Conservation (phyloP, 2,329 filamentous ascomycete genomes). For the Xylariaceae sp. region DNA sequence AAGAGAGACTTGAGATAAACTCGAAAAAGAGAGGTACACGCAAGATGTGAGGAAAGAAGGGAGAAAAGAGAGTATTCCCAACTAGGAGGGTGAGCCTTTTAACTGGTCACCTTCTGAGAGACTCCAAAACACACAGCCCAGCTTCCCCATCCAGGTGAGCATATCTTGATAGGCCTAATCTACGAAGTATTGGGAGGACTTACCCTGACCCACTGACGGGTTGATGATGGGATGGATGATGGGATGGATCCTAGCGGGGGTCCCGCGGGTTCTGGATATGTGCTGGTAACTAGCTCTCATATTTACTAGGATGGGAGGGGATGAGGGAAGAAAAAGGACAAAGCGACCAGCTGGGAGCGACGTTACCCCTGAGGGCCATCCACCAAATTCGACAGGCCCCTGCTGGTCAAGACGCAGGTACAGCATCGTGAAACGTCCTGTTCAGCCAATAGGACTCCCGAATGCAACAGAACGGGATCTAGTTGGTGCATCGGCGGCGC, state of each 20-base stretch:
- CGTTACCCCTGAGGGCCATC: conserved; percentile 35
- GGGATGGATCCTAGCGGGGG: conserved; percentile 12
- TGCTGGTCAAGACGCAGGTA: conserved; percentile 37
- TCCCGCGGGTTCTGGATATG: background rate
- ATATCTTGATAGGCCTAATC: conserved; percentile 20
- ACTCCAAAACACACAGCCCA: conserved; percentile 16
- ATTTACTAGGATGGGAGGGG: conserved; percentile 2
- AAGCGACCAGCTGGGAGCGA: conserved; percentile 17
- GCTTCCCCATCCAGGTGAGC: conserved; percentile 8
- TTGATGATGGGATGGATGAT: conserved; percentile 5
- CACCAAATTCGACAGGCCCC: conserved; percentile 20
- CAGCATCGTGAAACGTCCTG: conserved; percentile 36
- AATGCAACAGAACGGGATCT: conserved; percentile 5
- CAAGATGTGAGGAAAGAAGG: conserved; percentile 31
- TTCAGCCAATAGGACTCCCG: conserved; percentile 27
- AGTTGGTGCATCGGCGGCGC: conserved; percentile 19
- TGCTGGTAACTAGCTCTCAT: background rate
- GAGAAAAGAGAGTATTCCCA: conserved; percentile 27
- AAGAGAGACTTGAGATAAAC: conserved; percentile 40
- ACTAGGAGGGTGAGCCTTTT: conserved; percentile 29
- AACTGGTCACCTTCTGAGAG: conserved; percentile 20
- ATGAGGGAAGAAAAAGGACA: conserved; percentile 5
- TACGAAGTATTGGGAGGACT: conserved; percentile 28
- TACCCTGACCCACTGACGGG: conserved; percentile 23
- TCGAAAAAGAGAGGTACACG: conserved; percentile 34